Evolutionary conservation across 1,139 yeast species (phyloP).

Genomic region (Casaregolazyma suthepensis): DNA sequence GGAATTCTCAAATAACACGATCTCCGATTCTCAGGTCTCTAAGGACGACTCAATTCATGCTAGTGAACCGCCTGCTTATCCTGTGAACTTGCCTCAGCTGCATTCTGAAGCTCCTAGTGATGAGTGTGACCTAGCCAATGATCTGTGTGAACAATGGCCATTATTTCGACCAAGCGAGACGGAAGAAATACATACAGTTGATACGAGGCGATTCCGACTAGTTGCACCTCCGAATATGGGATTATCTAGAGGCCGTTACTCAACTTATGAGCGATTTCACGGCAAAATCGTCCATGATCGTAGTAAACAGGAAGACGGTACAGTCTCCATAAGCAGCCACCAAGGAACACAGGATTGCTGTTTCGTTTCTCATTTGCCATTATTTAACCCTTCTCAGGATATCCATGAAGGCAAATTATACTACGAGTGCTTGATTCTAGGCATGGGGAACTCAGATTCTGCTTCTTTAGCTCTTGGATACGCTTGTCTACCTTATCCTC

Average conservation of each 20-base stretch:
- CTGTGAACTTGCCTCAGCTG: constrained; percentile 13
- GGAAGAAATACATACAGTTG: constrained; percentile 10
- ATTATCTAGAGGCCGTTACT: constrained; percentile 11
- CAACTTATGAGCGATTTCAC: constrained; percentile 18
- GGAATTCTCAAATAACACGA: constrained; percentile 4
- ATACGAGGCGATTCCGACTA: constrained; percentile 11
- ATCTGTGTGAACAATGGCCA: constrained; percentile 16
- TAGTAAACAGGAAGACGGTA: constrained; percentile 11
- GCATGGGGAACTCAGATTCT: constrained; percentile 19
- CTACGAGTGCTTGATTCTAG: constrained; percentile 24
- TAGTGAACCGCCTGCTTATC: constrained; percentile 11
- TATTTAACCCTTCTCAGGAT: constrained; percentile 17
- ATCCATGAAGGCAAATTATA: constrained; percentile 17
- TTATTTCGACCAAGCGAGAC: constrained; percentile 10
- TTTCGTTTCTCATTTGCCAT: constrained; percentile 22
- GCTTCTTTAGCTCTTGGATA: constrained; percentile 27
- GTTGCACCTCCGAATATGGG: constrained; percentile 20
- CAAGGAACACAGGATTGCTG: constrained; percentile 18
- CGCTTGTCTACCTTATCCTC: constrained; percentile 27
- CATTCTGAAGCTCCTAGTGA: constrained; percentile 21
- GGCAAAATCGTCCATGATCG: constrained; percentile 11
- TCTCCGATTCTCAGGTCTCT: neutral
- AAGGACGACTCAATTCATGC: neutral
- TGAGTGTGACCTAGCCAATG: constrained; percentile 22
- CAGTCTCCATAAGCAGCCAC: constrained; percentile 17